Conservation (phyloP, 2,329 filamentous ascomycete species). For the Microsporum canis region DNA sequence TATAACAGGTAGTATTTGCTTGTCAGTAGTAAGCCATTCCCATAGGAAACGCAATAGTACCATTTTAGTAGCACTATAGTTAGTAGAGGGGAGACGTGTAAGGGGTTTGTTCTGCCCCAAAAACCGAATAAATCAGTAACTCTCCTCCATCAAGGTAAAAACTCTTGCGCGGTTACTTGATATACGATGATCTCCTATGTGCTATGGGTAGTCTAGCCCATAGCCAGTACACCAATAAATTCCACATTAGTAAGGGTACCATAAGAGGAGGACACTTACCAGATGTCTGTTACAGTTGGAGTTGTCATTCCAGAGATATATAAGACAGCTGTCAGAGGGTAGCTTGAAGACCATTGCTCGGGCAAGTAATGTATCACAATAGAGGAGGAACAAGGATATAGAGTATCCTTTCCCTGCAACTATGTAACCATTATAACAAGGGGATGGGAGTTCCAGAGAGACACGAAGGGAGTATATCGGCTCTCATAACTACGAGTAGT, state of each 20-base stretch:
- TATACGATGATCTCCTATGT: neutral
- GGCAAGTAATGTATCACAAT: neutral
- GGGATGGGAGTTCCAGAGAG: neutral
- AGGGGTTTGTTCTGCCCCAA: neutral
- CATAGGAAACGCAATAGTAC: no score
- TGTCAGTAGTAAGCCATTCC: neutral
- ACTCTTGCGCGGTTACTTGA: neutral
- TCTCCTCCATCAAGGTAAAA: neutral
- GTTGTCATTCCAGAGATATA: neutral
- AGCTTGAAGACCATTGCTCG: neutral
- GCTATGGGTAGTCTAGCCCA: neutral
- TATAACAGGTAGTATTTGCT: neutral
- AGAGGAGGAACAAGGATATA: neutral
- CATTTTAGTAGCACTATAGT: no score
- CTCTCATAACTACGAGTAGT: slow-evolving; percentile 3
- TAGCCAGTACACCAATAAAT: neutral
- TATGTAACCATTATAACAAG: neutral
- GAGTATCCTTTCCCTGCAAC: neutral
- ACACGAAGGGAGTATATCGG: neutral
- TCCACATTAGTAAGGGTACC: neutral
- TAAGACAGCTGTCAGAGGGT: neutral
- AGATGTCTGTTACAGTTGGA: neutral
- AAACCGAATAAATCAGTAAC: neutral
- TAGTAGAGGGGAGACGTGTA: no score
- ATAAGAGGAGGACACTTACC: neutral